Evolutionary conservation across 148 eudicot genomes (phyloP), one percentile per base, ranked within the genome.

Genomic region (Arctostaphylos glauca): DNA sequence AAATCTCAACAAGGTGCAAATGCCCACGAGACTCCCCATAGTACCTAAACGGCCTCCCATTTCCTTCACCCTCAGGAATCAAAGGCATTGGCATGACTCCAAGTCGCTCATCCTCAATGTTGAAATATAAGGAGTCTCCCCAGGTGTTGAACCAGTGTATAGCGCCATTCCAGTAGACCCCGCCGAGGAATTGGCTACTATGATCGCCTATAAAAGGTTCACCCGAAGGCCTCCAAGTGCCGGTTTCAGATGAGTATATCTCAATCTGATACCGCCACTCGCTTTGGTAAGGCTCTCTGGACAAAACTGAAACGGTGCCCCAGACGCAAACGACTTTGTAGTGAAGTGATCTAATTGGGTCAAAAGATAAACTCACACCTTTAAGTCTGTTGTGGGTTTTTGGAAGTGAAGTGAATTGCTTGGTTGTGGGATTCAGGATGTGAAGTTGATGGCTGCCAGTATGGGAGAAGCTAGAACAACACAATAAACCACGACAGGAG

Each of bases 131-230:
- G 6, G 78, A 56, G 14, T 76, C 43, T 0, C 70, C 84, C 6
- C 19, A 3, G 9, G 54, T 31, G 25, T 67, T 68, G 6, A 68
- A 64, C 87, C 87, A 85, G 72, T 85, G 53, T 41, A 83, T 77
- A 4, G 84, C 83, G 4, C 84, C 81, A 25, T 81, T 77, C 81
- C 87, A 81, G 18, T 64, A 85, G 4, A 81, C 81, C 6, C 82
- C 87, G 47, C 70, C 56, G 0, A 25, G 62, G 19, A 76, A 75
- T 3, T 38, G 9, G 9, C 31, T 48, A 55, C 10, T 15, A 3
- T 49, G 23, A 18, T 75, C 52, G 38, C 25, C 31, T 5, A 0
- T 56, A 25, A 67, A 52, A 8, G 68, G 18, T 43, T 78, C 70
- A 5, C 44, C 77, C 15, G 52, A 80, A 9, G 59, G 48, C 58